Percentiles rank a stretch among this genome's conserved stretches.
These are phyloP conservation scores for Pichia inconspicua DNA, from an alignment of 1,139 yeast species.

Conservation along the genomic window DNA sequence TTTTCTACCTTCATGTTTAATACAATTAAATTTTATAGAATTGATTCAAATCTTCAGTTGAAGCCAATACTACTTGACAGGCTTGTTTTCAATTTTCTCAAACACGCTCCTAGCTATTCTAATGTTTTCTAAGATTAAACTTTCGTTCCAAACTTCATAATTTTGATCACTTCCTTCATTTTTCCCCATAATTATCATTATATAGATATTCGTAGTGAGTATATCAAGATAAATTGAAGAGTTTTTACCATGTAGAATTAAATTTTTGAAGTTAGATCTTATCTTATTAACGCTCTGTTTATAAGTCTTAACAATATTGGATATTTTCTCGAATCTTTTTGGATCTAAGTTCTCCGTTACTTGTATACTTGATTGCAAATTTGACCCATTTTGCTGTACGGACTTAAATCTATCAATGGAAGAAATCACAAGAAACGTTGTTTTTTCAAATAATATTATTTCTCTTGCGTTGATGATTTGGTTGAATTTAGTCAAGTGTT, in stretches of 20 bases:
- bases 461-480: conserved; percentile 78
- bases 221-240: conserved; percentile 66
- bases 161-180: conserved; percentile 23
- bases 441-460: conserved; percentile 84
- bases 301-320: conserved; percentile 88
- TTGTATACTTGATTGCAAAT: neutral
- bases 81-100: conserved; percentile 25
- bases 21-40: neutral
- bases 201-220: conserved; percentile 65
- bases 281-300: conserved; percentile 88
- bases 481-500: conserved; percentile 67
- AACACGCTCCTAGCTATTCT: conserved; percentile 62
- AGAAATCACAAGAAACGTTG: conserved; percentile 85
- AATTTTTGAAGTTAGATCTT: conserved; percentile 73
- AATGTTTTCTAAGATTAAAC: conserved; percentile 58
- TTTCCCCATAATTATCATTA: conserved; percentile 54
- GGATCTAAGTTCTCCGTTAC: conserved; percentile 50
- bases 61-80: conserved; percentile 2
- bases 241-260: conserved; percentile 66
- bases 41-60: no score
- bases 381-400: neutral
- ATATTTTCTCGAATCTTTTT: conserved; percentile 86
- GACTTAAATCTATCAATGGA: conserved; percentile 44
- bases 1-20: neutral
- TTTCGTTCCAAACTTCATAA: conserved; percentile 47